Base-by-base conservation (phyloP, 192 early-diverging fungal species). In the Umbelopsis sp. region DNA sequence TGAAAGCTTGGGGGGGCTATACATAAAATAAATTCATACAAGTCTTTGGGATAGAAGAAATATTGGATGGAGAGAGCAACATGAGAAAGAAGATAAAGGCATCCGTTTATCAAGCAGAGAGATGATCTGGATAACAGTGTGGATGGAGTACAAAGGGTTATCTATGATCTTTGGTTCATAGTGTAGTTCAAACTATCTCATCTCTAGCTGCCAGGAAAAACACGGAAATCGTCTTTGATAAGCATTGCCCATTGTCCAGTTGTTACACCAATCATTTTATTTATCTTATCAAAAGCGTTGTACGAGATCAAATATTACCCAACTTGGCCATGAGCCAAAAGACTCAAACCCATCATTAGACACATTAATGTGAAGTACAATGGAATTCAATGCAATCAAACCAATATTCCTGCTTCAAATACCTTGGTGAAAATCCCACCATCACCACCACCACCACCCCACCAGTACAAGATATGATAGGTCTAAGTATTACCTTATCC, bases 201-300 rank as follows among this genome's bases (percentile, higher is more conserved):
- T 49, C 47, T 49, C 16, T 49, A 17, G n/a, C 20, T n/a, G 47
- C 47, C 47, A 62, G 56, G 56, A 62, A 32, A 62, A 62, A 34
- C 56, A 62, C 56, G 56, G 56, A 62, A 62, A 32, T 62, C 17
- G 12, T 7, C 4, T 32, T 62, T 62, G 56, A 62, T 62, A 62
- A 62, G 56, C 56, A 62, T 62, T 31, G 56, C 26, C 54, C 56
- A 62, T 62, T 62, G 56, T 62, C 31, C 56, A 62, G 3, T 17
- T 17, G 56, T 62, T 62, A 62, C 56, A 62, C 56, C 26, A 32
- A 62, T 29, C 26, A 21, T 49, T 17, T 49, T 49, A 29, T 34
- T 62, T 62, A 62, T 62, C 56, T 62, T 62, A 62, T 62, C 56
- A 62, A n/a, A 12, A 31, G 26, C 29, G 56, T 62, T 20, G 31